Base-by-base conservation (phyloP, 495 filamentous ascomycete species). In the Trichocladium antarcticum region DNA sequence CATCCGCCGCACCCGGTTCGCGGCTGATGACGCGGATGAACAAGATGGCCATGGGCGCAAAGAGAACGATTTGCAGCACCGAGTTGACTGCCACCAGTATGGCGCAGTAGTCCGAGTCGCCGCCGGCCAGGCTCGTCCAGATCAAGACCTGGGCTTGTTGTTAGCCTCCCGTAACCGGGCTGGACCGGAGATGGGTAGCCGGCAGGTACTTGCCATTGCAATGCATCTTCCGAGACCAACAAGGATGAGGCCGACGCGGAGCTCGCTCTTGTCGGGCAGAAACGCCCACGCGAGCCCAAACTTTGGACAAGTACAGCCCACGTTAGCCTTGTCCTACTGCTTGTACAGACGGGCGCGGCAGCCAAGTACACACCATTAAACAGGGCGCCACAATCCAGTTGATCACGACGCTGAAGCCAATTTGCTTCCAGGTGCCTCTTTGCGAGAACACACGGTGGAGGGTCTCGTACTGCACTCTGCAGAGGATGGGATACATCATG, bases 401-500 rank as follows among this genome's bases (percentile, higher is more conserved):
- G 32, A 89, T 61, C 17, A 92, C 45, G 19, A 96, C 60, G 54
- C 83, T 87, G 58, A 96, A 86, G 0, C 55, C 70, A 45, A 95
- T 74, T 58, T 95, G 89, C 14, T 79, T 74, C 87, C 87, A 96
- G 7, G 93, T 67, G 3, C 68, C 68, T 5, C 74, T 74, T 5
- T 74, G 58, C 10, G 66, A 63, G 51, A 94, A 79, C 15, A 86
- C 62, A 7, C 76, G 72, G 62, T 90, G 86, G 36, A 97, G 65
- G 0, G 74, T 76, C 63, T 95, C 89, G 64, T 78, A 93, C 29
- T 79, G 78, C n/a, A 95, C 82, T 65, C 95, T 95, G 76, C 89
- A 92, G 17, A 94, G 71, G 51, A 93, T 93, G 0, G 89, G 89
- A 57, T 93, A 94, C 88, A 95, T 95, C 87, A 94, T 95, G 22